Evolutionary conservation across 2,329 filamentous ascomycete genomes (phyloP), one percentile per base, ranked within the genome.

Genomic region (Beauveria caledonica): DNA sequence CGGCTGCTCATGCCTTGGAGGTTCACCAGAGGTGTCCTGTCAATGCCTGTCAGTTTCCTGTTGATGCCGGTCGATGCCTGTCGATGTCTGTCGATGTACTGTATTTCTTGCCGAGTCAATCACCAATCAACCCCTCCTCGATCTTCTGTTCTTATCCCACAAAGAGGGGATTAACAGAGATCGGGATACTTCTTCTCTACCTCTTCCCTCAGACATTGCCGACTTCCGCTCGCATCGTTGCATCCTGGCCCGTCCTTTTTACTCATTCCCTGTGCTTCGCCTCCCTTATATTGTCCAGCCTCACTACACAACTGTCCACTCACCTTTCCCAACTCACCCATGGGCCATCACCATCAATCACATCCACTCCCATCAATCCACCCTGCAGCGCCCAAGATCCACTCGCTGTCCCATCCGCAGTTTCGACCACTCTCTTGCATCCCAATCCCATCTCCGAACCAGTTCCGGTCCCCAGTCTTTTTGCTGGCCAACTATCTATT

Each of bases 381-480:
- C 45, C 44, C 10, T 17, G 36, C 36, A 40, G 21, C 33, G 36
- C 15, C 45, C 44, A 39, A 44, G 25, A 48, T 49, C 54, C 54
- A 57, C 54, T 48, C 3, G 44, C 33, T 29, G 39, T 48, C 15
- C 51, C 33, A 9, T 25, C 25, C 44, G 45, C 54, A 29, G 36
- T 57, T 39, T 29, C 36, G 33, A 23, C 23, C 54, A 23, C 33
- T 17, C 29, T 48, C 19, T 48, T 40, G 45, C 55, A 39, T 57
- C 44, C 52, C 33, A 36, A 36, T 36, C 33, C 33, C 56, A 59
- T 59, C 46, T 27, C 56, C 56, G 56, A 52, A 48, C 39, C 46
- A 52, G 46, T 52, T 40, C 56, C 56, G 36, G 55, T 51, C 48
- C 45, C 48, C 50, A 60, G 48, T 53, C 51, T 60, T 60, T 60